Evolutionary conservation across 2,329 filamentous ascomycete genomes (phyloP), one percentile per base, ranked within the genome.

Genomic region (Colletotrichum euphorbiae): DNA sequence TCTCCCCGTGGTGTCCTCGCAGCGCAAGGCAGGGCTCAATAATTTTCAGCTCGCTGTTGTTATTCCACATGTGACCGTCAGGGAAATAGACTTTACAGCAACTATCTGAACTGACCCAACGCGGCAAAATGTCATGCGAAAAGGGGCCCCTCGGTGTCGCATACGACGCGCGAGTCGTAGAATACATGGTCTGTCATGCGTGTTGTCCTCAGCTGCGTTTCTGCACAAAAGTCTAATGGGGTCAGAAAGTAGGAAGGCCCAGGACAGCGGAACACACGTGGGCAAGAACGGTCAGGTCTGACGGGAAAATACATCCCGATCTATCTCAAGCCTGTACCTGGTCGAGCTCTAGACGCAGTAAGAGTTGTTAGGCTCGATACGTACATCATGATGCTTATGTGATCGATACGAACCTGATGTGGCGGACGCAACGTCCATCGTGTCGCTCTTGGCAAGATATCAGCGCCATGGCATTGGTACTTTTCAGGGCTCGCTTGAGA

Each of bases 151-250:
- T 21, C 15, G 13, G 13, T 15, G 60, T 52, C 21, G 38, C 51
- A 54, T 28, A 24, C 15, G 6, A 38, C 1, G 36, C 60, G 33
- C 52, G 65, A 67, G 51, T 67, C 65, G 19, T 52, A 33, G 19
- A 11, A 13, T 31, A 21, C 59, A 57, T 63, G 51, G 51, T 15
- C 56, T 3, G 9, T 51, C 42, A 19, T 7, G n/a, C 12, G 24
- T n/a, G 12, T 19, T n/a, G n/a, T 67, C 24, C 17, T 43, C 64
- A 63, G 13, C 15, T 51, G 24, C n/a, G 45, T 54, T 52, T 46
- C 46, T 59, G 45, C 13, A n/a, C 19, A 12, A 64, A 64, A 67
- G 52, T 55, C 52, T 58, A 52, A 51, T 19, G 6, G 5, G 7
- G 7, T 19, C 17, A 3, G 7, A 1, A 24, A 17, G 3, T 24